These are phyloP conservation scores for Botryosphaeria dothidea DNA, from an alignment of 2,329 filamentous ascomycete genomes.

Conservation along the genomic window DNA sequence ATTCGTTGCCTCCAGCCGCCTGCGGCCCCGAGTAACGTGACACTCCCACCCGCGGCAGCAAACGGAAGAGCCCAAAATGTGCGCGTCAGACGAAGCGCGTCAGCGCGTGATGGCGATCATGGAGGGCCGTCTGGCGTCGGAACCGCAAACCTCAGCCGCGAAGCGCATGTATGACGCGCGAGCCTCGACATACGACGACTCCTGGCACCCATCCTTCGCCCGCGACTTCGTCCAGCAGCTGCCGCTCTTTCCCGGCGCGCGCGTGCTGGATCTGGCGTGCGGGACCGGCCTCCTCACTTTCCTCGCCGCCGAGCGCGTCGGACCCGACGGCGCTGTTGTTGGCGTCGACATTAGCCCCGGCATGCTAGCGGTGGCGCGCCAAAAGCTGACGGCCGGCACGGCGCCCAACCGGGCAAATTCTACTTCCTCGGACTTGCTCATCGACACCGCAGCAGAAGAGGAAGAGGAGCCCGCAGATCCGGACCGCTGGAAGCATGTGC, in stretches of 20 bases:
- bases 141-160: constrained; percentile 21
- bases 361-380: constrained; percentile 28
- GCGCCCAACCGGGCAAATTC: not conserved
- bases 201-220: constrained; percentile 44
- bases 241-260: constrained; percentile 36
- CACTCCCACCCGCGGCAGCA: not conserved
- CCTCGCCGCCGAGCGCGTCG: constrained; percentile 40
- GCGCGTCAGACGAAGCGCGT: not conserved
- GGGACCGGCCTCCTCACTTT: constrained; percentile 48
- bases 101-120: constrained; percentile 6
- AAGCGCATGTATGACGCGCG: constrained; percentile 39
- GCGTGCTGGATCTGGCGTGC: constrained; percentile 49
- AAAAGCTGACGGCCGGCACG: constrained; percentile 1
- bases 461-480: constrained; percentile 20
- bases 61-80: not conserved
- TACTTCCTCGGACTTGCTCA: not conserved
- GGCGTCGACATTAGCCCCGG: constrained; percentile 43
- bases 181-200: constrained; percentile 40
- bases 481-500: constrained; percentile 34
- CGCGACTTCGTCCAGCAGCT: constrained; percentile 37
- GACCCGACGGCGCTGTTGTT: constrained; percentile 37
- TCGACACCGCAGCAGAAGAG: constrained; percentile 25
- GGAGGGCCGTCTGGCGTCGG: not conserved
- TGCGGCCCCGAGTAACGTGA: not conserved
- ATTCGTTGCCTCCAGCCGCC: not conserved